Evolutionary conservation across 2,329 filamentous ascomycete genomes (phyloP).

Genomic region (Botryotinia convoluta): DNA sequence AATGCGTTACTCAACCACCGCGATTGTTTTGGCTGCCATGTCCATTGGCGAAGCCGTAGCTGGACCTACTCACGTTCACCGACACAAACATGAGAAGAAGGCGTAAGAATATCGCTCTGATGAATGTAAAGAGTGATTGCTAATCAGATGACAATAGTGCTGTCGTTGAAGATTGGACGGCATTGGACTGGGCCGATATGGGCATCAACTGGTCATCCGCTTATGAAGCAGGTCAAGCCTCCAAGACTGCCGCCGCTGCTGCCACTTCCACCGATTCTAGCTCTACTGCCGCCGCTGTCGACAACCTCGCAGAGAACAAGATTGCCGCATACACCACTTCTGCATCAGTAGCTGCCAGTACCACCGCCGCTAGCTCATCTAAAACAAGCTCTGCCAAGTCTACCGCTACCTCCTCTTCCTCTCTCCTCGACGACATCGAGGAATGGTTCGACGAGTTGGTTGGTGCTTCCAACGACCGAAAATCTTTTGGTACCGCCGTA

Average conservation of each 20-base stretch:
- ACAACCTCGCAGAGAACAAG: not conserved
- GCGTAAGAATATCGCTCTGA: constrained; percentile 28
- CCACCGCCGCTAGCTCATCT: constrained; percentile 10
- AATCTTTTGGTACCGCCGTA: constrained; percentile 25
- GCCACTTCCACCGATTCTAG: constrained; percentile 9
- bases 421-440: constrained; percentile 12
- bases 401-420: not conserved
- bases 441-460: constrained; percentile 26
- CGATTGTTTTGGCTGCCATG: constrained; percentile 35
- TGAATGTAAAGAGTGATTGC: constrained; percentile 15
- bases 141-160: constrained; percentile 7
- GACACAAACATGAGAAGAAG: constrained; percentile 37
- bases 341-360: not conserved
- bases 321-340: constrained; percentile 6
- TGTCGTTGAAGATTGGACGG: constrained; percentile 27
- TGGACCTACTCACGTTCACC: constrained; percentile 35
- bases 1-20: constrained; percentile 37
- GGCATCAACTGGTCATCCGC: constrained; percentile 34
- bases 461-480: constrained; percentile 31
- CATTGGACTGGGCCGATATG: constrained; percentile 33
- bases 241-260: constrained; percentile 13
- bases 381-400: constrained; percentile 9
- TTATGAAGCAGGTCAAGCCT: constrained; percentile 27
- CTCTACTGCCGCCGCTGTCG: not conserved
- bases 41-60: constrained; percentile 35